Conservation (phyloP, 2,329 filamentous ascomycete species). For the Penicillium sp. region DNA sequence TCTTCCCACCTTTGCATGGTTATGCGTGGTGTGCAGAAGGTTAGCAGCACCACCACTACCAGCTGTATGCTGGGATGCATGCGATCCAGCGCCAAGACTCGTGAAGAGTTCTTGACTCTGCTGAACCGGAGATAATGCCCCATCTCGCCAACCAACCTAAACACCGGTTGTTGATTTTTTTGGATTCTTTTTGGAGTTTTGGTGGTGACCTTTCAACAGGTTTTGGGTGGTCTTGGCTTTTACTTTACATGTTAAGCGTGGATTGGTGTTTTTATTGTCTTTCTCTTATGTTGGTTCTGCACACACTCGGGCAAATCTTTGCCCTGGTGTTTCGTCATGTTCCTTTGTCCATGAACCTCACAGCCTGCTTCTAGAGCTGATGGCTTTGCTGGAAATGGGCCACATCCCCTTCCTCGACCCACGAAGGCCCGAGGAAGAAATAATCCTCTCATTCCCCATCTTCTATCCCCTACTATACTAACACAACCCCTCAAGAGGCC, state of each 20-base stretch:
- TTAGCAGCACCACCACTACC: slow-evolving; percentile 79
- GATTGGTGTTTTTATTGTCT: slow-evolving; percentile 20
- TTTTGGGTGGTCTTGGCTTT: slow-evolving; percentile 27
- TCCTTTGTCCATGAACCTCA: background rate
- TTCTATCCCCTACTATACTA: background rate
- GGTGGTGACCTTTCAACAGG: slow-evolving; percentile 43
- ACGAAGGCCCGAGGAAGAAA: background rate
- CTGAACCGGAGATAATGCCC: slow-evolving; percentile 54
- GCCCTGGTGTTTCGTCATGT: background rate
- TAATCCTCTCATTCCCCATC: background rate
- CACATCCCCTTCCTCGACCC: background rate
- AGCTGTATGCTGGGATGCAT: slow-evolving; percentile 98
- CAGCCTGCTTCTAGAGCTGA: background rate
- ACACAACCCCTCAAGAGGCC: slow-evolving; percentile 11
- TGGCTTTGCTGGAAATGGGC: background rate
- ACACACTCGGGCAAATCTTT: slow-evolving; percentile 8
- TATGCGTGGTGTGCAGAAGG: slow-evolving; percentile 97
- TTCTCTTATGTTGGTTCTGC: slow-evolving; percentile 14
- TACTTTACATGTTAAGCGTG: slow-evolving; percentile 19
- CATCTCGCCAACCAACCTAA: slow-evolving; percentile 15
- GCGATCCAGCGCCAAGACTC: slow-evolving; percentile 84
- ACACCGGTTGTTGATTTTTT: slow-evolving; percentile 27
- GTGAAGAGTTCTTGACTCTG: slow-evolving; percentile 91
- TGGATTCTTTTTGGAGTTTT: slow-evolving; percentile 33
- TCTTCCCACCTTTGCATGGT: slow-evolving; percentile 97